These are phyloP conservation scores for Cucumis melo DNA, from an alignment of 306 rosid genomes.

Conservation along the genomic window DNA sequence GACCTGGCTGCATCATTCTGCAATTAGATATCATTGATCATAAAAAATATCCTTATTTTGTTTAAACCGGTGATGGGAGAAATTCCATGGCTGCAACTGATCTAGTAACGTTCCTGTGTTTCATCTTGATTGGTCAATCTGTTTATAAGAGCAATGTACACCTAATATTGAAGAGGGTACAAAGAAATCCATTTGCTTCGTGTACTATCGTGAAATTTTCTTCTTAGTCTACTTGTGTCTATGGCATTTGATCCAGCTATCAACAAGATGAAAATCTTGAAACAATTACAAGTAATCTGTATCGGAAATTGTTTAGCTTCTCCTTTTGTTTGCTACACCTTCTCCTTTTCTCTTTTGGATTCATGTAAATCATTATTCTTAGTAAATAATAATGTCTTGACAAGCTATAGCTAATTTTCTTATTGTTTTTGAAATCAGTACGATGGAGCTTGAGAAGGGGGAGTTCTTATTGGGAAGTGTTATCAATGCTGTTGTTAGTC, in stretches of 20 bases:
- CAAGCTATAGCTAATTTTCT: slow-evolving; percentile 11
- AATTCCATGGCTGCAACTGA: background rate
- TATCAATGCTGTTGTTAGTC: slow-evolving; percentile 96
- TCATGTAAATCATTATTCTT: background rate
- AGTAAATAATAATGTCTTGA: background rate
- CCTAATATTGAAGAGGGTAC: too few relatives aligned
- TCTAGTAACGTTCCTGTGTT: background rate
- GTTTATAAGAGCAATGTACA: too few relatives aligned
- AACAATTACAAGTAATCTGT: background rate
- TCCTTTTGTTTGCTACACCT: background rate
- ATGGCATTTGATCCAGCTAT: background rate
- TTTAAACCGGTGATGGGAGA: background rate
- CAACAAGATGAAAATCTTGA: background rate
- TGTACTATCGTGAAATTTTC: too few relatives aligned
- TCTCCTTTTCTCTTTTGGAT: background rate
- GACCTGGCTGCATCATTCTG: background rate
- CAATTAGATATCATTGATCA: background rate
- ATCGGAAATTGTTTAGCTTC: background rate
- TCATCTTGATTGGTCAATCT: background rate
- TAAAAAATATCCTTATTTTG: background rate
- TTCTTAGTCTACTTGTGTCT: background rate
- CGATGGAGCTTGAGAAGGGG: slow-evolving; percentile 76
- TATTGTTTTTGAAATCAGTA: slow-evolving; percentile 33
- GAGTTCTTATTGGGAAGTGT: slow-evolving; percentile 86
- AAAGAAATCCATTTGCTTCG: too few relatives aligned